Evolutionary conservation across 177 flowering plant species (phyloP).

Genomic region (Tripterygium wilfordii): DNA sequence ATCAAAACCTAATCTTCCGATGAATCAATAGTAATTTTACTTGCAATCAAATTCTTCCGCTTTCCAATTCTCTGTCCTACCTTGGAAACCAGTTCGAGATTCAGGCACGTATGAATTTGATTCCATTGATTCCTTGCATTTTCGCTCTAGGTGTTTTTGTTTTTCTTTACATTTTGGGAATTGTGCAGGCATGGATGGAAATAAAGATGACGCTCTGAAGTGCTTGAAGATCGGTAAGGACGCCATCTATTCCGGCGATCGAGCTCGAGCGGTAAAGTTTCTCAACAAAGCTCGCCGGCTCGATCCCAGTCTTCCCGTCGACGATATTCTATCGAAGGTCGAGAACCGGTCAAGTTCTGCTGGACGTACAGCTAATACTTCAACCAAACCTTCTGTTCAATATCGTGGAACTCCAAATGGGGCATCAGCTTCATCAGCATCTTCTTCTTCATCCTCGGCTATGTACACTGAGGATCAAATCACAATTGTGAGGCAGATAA

Average conservation of each 20-base stretch:
- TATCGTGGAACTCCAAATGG: slow-evolving; percentile 30
- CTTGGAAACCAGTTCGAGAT: no score
- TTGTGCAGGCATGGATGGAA: slow-evolving; percentile 82
- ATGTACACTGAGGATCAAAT: slow-evolving; percentile 71
- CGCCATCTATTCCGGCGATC: slow-evolving; percentile 58
- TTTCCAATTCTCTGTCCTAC: no score
- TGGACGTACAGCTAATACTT: slow-evolving; percentile 1
- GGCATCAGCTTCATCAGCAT: slow-evolving; percentile 22
- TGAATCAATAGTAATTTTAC: no score
- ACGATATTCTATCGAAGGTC: slow-evolving; percentile 47
- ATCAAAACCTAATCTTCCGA: no score
- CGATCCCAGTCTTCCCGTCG: slow-evolving; percentile 60
- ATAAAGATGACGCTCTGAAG: slow-evolving; percentile 84
- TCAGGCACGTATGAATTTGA: no score
- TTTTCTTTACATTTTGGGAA: neutral
- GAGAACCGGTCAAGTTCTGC: slow-evolving; percentile 17
- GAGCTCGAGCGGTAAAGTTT: slow-evolving; percentile 69
- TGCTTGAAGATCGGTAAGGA: slow-evolving; percentile 67
- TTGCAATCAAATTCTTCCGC: no score
- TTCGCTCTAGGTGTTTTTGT: neutral
- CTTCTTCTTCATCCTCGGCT: slow-evolving; percentile 11
- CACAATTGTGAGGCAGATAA: slow-evolving; percentile 62
- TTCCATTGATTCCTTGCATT: neutral
- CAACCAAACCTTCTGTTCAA: slow-evolving; percentile 24
- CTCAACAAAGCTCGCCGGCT: slow-evolving; percentile 71